Conservation (phyloP, 495 filamentous ascomycete genomes). For the Annulohypoxylon stygium region DNA sequence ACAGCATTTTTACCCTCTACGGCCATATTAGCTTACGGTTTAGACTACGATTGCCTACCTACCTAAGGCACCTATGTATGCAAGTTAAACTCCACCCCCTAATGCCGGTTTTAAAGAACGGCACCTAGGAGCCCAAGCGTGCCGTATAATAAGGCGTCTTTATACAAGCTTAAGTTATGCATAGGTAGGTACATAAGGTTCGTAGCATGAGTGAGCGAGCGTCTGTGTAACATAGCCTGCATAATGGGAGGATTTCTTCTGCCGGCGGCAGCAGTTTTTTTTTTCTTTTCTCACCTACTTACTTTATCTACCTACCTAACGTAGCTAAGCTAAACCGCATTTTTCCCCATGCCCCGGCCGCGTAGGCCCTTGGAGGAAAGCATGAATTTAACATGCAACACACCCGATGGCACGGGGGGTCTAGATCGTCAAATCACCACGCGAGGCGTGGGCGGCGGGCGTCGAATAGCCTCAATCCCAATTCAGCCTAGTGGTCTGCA, state of each 20-base stretch:
- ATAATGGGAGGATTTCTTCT: slow-evolving; percentile 10
- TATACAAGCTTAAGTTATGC: neutral
- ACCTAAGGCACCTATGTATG: neutral
- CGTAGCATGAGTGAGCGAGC: neutral
- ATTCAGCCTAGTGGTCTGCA: slow-evolving; percentile 20
- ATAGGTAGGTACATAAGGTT: neutral
- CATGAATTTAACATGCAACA: slow-evolving; percentile 30
- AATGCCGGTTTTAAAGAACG: neutral
- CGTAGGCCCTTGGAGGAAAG: neutral
- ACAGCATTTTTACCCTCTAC: neutral
- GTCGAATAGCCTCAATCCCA: slow-evolving; percentile 41
- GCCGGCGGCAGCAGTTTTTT: neutral
- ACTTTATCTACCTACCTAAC: slow-evolving; percentile 36
- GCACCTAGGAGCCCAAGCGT: neutral
- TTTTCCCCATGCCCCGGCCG: slow-evolving; percentile 1
- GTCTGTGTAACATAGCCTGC: slow-evolving; percentile 28
- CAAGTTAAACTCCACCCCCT: slow-evolving; percentile 3
- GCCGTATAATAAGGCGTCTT: neutral
- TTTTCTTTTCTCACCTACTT: neutral
- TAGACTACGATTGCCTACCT: neutral
- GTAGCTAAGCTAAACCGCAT: slow-evolving; percentile 14
- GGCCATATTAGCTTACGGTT: neutral
- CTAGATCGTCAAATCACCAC: slow-evolving; percentile 14
- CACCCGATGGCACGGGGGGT: slow-evolving; percentile 28
- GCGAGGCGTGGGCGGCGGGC: slow-evolving; percentile 13